These are phyloP conservation scores for Ceratobasidium sp. DNA, from an alignment of 1,284 basidiomycete genomes.

Conservation along the genomic window DNA sequence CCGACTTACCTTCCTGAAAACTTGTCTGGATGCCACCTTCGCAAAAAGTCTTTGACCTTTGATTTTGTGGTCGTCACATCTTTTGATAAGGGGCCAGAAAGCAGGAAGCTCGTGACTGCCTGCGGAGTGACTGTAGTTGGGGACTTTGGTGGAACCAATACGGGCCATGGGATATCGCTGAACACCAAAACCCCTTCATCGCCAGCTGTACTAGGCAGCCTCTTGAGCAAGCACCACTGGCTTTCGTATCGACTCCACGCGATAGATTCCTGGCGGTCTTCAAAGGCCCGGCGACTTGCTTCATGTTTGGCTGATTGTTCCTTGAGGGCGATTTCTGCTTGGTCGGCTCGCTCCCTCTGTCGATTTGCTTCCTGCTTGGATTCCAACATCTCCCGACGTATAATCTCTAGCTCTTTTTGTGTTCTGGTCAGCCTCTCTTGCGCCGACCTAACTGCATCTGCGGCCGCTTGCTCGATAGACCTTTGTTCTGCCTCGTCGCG, in stretches of 20 bases:
- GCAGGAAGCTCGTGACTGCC: constrained; percentile 7
- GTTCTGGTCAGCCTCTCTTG: neutral
- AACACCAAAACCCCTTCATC: neutral
- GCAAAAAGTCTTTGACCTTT: constrained; percentile 15
- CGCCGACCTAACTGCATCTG: neutral
- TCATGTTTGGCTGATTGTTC: neutral
- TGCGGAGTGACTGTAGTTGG: constrained; percentile 9
- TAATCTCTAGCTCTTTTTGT: neutral
- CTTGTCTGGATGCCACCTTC: constrained; percentile 32
- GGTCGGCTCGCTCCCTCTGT: neutral
- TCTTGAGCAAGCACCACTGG: constrained; percentile 26
- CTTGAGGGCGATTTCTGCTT: neutral
- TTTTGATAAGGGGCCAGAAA: neutral
- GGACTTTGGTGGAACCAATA: neutral
- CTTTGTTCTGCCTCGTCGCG: neutral
- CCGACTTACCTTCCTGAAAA: constrained; percentile 25
- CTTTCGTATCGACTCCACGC: constrained; percentile 23
- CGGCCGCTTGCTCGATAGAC: neutral
- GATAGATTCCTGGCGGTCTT: neutral
- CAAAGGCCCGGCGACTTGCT: neutral
- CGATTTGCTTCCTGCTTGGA: constrained; percentile 1
- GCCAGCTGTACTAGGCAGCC: neutral
- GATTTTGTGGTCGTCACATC: neutral
- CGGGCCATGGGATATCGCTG: constrained; percentile 27
- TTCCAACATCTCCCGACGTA: neutral